Evolutionary conservation across 345 rosid genomes (phyloP), one percentile per base, ranked within the genome.

Genomic region (Syzygium oleosum): DNA sequence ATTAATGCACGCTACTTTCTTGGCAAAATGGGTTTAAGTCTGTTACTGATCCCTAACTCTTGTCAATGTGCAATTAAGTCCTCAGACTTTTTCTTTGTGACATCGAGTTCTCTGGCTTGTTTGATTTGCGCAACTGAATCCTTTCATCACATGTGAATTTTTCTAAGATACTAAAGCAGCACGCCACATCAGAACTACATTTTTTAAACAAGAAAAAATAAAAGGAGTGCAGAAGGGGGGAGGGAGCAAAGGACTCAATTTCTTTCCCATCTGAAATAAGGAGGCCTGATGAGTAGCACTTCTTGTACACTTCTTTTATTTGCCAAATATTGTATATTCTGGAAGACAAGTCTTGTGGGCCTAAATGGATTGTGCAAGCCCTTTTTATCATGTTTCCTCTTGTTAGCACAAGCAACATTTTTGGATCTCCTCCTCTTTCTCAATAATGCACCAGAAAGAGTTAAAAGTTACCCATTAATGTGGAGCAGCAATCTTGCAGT

Each of bases 401-500:
- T 63, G 54, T 34, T 15, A 52, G 84, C 29, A 38, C 46, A 52
- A 21, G 10, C 31, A 51, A 61, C 51, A 88, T n/a, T 31, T 86
- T 65, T 58, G 25, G 80, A 73, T 73, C 79, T 68, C 80, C 49
- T 19, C 80, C 80, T 17, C 46, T 34, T 73, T 22, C 49, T 34
- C 80, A 34, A 34, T 73, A 17, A 73, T 19, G 21, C 80, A 73
- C 80, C 61, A 73, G 80, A 73, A 73, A 34, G 43, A 73, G 80
- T 19, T 25, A 73, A 38, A 53, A 29, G 92, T 94, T 93, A 98
- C 99, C 99, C 99, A 63, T 96, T 92, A 78, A 98, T 95, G 88
- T 97, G 99, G 85, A 98, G 98, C 87, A 98, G 93, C 84, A 91
- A 90, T 90, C 97, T 97, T 52, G 98, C 98, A 88, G 98, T 98